Base-by-base conservation (phyloP, 2,329 filamentous ascomycete species). In the Exophiala sp. region DNA sequence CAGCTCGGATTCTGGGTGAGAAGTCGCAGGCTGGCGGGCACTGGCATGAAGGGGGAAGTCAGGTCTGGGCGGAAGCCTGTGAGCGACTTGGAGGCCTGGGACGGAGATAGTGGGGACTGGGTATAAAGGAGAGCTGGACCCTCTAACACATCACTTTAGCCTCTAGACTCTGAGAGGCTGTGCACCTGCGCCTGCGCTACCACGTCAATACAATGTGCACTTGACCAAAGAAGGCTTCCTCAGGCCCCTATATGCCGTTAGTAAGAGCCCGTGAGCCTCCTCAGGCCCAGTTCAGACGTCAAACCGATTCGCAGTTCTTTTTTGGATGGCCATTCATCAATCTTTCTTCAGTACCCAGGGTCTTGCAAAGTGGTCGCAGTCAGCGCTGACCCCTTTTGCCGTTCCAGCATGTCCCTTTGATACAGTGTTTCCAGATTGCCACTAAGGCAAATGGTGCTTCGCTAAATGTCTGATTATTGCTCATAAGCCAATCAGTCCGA, bases 321-420 rank as follows among this genome's bases (percentile, higher is more conserved):
- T n/a, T n/a, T n/a, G n/a, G n/a, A n/a, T n/a, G n/a, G n/a, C n/a
- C n/a, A n/a, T n/a, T n/a, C n/a, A n/a, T n/a, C n/a, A n/a, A n/a
- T n/a, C n/a, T n/a, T n/a, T n/a, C n/a, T n/a, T n/a, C n/a, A n/a
- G n/a, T n/a, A n/a, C n/a, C n/a, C n/a, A n/a, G 29, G 29, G 29
- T 32, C 7, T 32, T 7, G 29, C 29, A 32, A 27, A 27, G 29
- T 7, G 11, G 6, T 32, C 7, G 29, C 29, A 32, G 49, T 52
- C 49, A 52, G 49, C 49, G 44, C 49, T 52, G 37, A 29, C 43
- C 49, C 43, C 19, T 52, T 47, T 35, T 39, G 32, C 49, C 39
- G 18, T 4, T 30, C n/a, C n/a, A n/a, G n/a, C n/a, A n/a, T n/a
- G n/a, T n/a, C n/a, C n/a, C 47, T 27, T 42, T 13, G 29, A 10